Evolutionary conservation across 2,329 filamentous ascomycete species (phyloP).

Genomic region (Venturia asperata): DNA sequence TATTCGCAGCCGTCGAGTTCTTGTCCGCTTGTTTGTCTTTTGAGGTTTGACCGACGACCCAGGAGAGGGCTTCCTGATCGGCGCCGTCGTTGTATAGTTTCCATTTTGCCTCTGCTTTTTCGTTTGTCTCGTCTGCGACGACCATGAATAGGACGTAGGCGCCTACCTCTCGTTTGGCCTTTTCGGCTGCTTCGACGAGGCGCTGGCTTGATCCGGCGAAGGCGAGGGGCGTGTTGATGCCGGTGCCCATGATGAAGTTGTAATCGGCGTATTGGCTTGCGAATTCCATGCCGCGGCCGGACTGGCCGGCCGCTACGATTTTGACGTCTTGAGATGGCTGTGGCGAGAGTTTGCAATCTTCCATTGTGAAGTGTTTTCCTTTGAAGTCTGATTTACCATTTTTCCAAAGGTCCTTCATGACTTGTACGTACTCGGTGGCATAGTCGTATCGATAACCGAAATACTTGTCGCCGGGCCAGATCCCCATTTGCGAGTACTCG

Average conservation of each 20-base stretch:
- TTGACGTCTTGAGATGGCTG: slow-evolving; percentile 23
- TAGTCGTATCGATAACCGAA: slow-evolving; percentile 32
- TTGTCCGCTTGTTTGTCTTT: slow-evolving; percentile 30
- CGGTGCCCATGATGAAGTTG: slow-evolving; percentile 30
- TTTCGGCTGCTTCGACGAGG: slow-evolving; percentile 28
- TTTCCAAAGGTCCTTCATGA: slow-evolving; percentile 32
- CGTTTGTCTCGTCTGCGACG: slow-evolving; percentile 30
- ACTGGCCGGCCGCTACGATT: slow-evolving; percentile 32
- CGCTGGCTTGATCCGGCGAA: slow-evolving; percentile 25
- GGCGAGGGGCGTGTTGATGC: slow-evolving; percentile 30
- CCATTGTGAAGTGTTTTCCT: slow-evolving; percentile 31
- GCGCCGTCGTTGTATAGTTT: slow-evolving; percentile 29
- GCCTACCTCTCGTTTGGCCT: slow-evolving; percentile 29
- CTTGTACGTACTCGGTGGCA: slow-evolving; percentile 30
- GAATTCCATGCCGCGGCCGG: slow-evolving; percentile 31
- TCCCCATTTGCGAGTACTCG: slow-evolving; percentile 31
- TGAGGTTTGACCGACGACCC: slow-evolving; percentile 29
- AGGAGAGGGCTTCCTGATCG: slow-evolving; percentile 29
- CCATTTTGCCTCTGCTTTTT: slow-evolving; percentile 29
- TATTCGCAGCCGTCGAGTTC: slow-evolving; percentile 26
- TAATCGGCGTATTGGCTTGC: slow-evolving; percentile 30
- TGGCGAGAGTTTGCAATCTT: slow-evolving; percentile 30
- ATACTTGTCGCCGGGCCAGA: slow-evolving; percentile 30
- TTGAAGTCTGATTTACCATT: slow-evolving; percentile 30
- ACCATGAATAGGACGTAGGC: slow-evolving; percentile 33